Conservation (phyloP, 208 protist species). For the Novymonas esmeraldas region DNA sequence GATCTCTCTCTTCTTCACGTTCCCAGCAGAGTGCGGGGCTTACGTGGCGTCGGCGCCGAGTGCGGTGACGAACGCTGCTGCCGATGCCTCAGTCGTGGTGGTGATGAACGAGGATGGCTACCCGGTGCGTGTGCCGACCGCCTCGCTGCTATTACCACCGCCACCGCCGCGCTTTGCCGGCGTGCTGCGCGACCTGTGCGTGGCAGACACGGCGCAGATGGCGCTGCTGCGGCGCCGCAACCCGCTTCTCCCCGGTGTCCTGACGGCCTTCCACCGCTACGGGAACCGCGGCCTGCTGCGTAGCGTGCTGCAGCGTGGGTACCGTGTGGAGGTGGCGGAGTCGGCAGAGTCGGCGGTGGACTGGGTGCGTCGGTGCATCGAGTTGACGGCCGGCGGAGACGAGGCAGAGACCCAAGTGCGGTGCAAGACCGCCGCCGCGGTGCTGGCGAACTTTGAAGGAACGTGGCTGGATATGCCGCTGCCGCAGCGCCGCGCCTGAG, state of each 20-base stretch:
- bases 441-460: slow-evolving; percentile 50
- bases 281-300: slow-evolving; percentile 64
- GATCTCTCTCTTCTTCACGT: slow-evolving; percentile 41
- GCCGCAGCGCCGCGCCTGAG: not conserved
- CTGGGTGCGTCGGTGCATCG: slow-evolving; percentile 16
- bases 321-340: slow-evolving; percentile 35
- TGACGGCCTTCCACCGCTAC: slow-evolving; percentile 62
- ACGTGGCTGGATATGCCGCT: slow-evolving; percentile 63
- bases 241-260: slow-evolving; percentile 48
- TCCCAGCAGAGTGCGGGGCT: slow-evolving; percentile 29
- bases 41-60: not conserved
- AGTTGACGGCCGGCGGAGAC: not conserved
- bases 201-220: slow-evolving; percentile 17
- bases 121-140: slow-evolving; percentile 14
- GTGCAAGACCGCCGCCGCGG: slow-evolving; percentile 6
- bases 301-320: slow-evolving; percentile 58
- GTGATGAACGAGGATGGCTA: slow-evolving; percentile 29
- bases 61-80: not conserved
- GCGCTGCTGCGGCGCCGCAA: slow-evolving; percentile 36
- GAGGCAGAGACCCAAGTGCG: not conserved
- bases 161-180: slow-evolving; percentile 25
- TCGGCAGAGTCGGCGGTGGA: slow-evolving; percentile 14
- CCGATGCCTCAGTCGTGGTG: not conserved
- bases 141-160: slow-evolving; percentile 8
- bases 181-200: slow-evolving; percentile 16